A percentile compares a stretch with the other conserved stretches of the same genome.
These are phyloP conservation scores for Naumovozyma dairenensis DNA, from an alignment of 805 yeast genomes.

Conservation along the genomic window DNA sequence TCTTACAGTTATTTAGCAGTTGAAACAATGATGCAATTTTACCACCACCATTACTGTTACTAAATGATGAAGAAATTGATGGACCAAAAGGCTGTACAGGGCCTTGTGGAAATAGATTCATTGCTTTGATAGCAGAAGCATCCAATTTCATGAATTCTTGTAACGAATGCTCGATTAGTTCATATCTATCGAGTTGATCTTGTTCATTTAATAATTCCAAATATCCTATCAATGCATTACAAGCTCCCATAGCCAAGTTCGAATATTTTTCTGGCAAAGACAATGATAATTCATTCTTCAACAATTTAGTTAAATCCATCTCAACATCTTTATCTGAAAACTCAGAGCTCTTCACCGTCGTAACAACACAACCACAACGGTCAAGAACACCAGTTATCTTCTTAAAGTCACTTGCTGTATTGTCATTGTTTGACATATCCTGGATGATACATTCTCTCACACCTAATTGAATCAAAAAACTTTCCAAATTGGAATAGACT, in stretches of 20 bases:
- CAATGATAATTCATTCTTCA: slow-evolving; percentile 38
- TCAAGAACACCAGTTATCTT: slow-evolving; percentile 66
- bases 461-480: slow-evolving; percentile 78
- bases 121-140: slow-evolving; percentile 77
- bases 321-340: slow-evolving; percentile 64
- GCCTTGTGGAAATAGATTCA: slow-evolving; percentile 68
- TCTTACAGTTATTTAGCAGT: slow-evolving; percentile 77
- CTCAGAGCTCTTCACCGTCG: slow-evolving; percentile 46
- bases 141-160: slow-evolving; percentile 84
- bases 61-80: slow-evolving; percentile 6
- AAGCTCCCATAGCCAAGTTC: slow-evolving; percentile 21
- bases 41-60: slow-evolving; percentile 20
- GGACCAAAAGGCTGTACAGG: slow-evolving; percentile 14
- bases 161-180: slow-evolving; percentile 58
- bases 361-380: slow-evolving; percentile 65
- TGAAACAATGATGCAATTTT: slow-evolving; percentile 64
- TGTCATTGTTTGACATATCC: slow-evolving; percentile 19
- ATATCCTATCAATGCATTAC: slow-evolving; percentile 54
- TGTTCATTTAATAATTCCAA: slow-evolving; percentile 53
- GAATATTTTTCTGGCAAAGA: slow-evolving; percentile 25
- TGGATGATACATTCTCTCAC: slow-evolving; percentile 75
- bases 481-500: slow-evolving; percentile 74
- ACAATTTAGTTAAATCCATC: slow-evolving; percentile 64
- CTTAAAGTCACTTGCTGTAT: slow-evolving; percentile 34
- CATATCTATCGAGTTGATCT: slow-evolving; percentile 43